These are phyloP conservation scores for Talaromyces sp. DNA, from an alignment of 2,329 filamentous ascomycete genomes.

Conservation along the genomic window DNA sequence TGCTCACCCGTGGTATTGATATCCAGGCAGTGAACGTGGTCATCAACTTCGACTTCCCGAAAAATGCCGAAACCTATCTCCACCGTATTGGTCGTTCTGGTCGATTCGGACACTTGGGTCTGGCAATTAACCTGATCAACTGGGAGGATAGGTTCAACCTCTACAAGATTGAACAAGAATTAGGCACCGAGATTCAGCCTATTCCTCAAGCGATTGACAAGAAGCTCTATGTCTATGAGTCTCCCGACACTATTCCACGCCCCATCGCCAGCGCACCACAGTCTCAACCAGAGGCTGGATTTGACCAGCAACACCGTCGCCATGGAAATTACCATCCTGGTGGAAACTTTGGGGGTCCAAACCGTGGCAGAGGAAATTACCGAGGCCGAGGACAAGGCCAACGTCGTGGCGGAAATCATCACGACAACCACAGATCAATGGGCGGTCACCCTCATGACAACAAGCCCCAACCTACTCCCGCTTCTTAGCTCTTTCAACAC, in stretches of 20 bases:
- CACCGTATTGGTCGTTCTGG: slow-evolving; percentile 97
- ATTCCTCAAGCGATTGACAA: slow-evolving; percentile 94
- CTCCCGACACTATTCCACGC: slow-evolving; percentile 87
- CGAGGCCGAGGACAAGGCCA: slow-evolving; percentile 40
- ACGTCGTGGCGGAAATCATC: slow-evolving; percentile 29
- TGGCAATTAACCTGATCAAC: slow-evolving; percentile 98
- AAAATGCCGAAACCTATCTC: slow-evolving; percentile 97
- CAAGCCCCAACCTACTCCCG: slow-evolving; percentile 25
- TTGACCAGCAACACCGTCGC: slow-evolving; percentile 27
- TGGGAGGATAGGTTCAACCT: slow-evolving; percentile 99
- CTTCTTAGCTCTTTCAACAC: slow-evolving; percentile 18
- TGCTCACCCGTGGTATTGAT: slow-evolving; percentile 96
- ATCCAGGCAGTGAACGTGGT: slow-evolving; percentile 99
- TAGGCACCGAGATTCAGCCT: slow-evolving; percentile 96
- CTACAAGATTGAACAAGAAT: slow-evolving; percentile 95
- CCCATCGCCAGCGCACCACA: slow-evolving; percentile 57
- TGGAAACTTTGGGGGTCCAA: slow-evolving; percentile 31
- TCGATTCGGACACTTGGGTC: slow-evolving; percentile 90
- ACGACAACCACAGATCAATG: slow-evolving; percentile 24
- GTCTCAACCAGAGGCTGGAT: slow-evolving; percentile 16
- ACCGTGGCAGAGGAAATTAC: slow-evolving; percentile 35
- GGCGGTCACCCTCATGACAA: slow-evolving; percentile 22
- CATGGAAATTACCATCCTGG: slow-evolving; percentile 29
- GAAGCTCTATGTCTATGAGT: slow-evolving; percentile 96
- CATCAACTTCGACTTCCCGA: slow-evolving; percentile 99